Percentiles rank a stretch among this genome's conserved stretches.
Evolutionary conservation across 305 asterid species (phyloP).

Genomic region (Fraxinus sp.): DNA sequence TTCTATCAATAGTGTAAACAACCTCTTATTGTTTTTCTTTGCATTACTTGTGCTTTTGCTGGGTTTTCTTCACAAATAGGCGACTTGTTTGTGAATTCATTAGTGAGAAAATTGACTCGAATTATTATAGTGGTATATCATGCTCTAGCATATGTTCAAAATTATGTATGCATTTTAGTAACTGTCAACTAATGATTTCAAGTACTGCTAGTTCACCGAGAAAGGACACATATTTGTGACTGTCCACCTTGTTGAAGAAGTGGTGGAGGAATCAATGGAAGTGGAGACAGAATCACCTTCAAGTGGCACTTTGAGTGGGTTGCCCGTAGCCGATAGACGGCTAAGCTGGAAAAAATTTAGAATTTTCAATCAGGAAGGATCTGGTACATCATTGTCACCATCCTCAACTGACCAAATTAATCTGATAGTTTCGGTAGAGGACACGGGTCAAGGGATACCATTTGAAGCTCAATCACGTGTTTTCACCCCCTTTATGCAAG

Average conservation of each 20-base stretch:
- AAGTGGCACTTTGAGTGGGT: constrained; percentile 68
- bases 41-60: not conserved
- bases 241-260: constrained; percentile 83
- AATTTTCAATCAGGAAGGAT: constrained; percentile 53
- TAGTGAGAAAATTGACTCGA: not conserved
- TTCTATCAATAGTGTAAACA: not conserved
- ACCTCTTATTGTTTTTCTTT: not conserved
- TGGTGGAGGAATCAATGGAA: constrained; percentile 40
- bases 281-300: constrained; percentile 34
- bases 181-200: constrained; percentile 3
- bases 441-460: constrained; percentile 95
- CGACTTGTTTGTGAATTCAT: not conserved
- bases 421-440: constrained; percentile 88
- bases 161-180: not conserved
- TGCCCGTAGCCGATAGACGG: constrained; percentile 66
- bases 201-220: constrained; percentile 74
- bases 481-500: constrained; percentile 95
- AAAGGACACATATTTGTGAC: constrained; percentile 90
- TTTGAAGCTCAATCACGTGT: constrained; percentile 74
- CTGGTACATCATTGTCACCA: constrained; percentile 29
- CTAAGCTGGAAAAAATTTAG: constrained; percentile 69
- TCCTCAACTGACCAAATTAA: constrained; percentile 54
- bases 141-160: not conserved
- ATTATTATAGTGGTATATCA: not conserved
- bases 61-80: not conserved